Conservation (phyloP, 441 rosid genomes). For the Adansonia grandidieri region DNA sequence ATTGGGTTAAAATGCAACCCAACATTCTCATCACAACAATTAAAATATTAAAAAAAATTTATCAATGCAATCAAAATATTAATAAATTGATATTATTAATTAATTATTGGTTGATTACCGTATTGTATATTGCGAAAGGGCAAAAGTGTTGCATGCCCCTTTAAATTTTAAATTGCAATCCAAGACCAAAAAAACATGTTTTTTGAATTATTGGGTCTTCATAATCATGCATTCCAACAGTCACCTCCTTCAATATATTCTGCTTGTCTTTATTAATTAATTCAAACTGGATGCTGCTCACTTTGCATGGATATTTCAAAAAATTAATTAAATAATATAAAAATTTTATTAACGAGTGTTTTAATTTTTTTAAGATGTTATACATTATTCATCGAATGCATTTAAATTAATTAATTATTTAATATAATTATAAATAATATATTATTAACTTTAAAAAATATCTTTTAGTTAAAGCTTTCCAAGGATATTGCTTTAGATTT, state of each 20-base stretch:
- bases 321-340: too few relatives aligned
- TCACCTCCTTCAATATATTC: not conserved
- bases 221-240: not conserved
- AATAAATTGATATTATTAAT: not conserved
- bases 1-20: not conserved
- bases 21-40: not conserved
- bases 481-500: too few relatives aligned
- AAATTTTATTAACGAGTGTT: too few relatives aligned
- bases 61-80: conserved; percentile 3
- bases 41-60: too few relatives aligned
- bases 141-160: not conserved
- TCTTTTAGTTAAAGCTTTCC: too few relatives aligned
- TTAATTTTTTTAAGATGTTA: too few relatives aligned
- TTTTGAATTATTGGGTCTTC: not conserved
- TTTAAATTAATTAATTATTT: too few relatives aligned
- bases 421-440: too few relatives aligned
- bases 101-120: not conserved
- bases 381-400: too few relatives aligned
- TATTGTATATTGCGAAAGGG: not conserved
- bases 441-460: too few relatives aligned
- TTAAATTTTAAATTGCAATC: not conserved
- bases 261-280: not conserved
- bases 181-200: not conserved
- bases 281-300: not conserved
- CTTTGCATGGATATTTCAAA: not conserved